Evolutionary conservation across 805 yeast species (phyloP), one percentile per base, ranked within the genome.

Genomic region (Lachancea cidri): DNA sequence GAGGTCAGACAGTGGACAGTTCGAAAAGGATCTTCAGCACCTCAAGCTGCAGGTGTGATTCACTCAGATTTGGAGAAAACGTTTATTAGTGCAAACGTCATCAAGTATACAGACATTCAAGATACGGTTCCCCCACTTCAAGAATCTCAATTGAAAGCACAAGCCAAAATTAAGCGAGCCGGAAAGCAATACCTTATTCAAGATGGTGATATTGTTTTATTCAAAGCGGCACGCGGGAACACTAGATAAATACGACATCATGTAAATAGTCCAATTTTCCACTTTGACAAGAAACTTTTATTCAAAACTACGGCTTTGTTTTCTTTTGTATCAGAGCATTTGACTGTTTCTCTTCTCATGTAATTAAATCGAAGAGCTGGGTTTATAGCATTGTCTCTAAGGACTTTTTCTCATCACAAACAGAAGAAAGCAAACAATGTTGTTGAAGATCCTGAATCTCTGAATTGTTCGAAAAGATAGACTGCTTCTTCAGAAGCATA

Each of bases 1-100:
- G 96, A 88, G 64, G 89, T 84, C 7, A 71, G 91, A 55, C 95
- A 88, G 61, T 88, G 97, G 97, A 83, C 88, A 14, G 72, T 88
- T 41, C 73, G 89, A 57, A 70, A 71, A 38, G 86, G 87, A 22
- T 74, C 83, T 14, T 74, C 77, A 29, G 95, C 95, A 2, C 89
- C 91, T 29, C 85, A 85, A 47, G 96, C 95, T 2, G 96, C 96
- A 1, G 94, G 89, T 17, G 81, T 83, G 25, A 88, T 88, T 45
- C 96, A 88, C 60, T 83, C 86, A 1, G 96, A 87, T 60, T 66
- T 87, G 41, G 81, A 83, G 65, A 77, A 81, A 54, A 84, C 94
- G 0, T 88, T 88, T 59, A 77, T 88, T 35, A 76, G 77, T 56
- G 94, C 93, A 7, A 79, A 81, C 43, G 84, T 88, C 20, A 72